Conservation (phyloP, 1,284 basidiomycete species). For the Spongiforma sp. region DNA sequence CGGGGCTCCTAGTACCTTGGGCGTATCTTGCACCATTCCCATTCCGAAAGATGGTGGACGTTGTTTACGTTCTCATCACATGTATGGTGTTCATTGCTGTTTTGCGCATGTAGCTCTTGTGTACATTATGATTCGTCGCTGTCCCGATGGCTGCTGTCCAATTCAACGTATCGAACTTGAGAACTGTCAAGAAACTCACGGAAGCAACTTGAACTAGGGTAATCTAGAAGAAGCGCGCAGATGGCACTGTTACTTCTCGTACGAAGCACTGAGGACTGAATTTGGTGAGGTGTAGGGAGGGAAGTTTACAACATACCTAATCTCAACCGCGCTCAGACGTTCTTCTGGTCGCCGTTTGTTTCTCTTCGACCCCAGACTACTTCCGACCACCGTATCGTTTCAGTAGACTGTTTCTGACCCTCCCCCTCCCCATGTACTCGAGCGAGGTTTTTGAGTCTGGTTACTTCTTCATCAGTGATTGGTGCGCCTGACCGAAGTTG, state of each 20-base stretch:
- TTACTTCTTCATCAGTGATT: conserved; percentile 54
- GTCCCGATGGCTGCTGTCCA: background rate
- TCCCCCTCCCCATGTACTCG: conserved; percentile 33
- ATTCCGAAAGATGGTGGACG: conserved; percentile 7
- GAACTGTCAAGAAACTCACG: too few species aligned
- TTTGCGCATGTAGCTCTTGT: conserved; percentile 9
- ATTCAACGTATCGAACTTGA: too few species aligned
- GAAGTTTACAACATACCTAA: conserved; percentile 5
- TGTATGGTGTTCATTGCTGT: conserved; percentile 5
- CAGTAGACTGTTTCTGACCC: conserved; percentile 4
- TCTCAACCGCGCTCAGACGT: conserved; percentile 12
- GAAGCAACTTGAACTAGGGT: too few species aligned
- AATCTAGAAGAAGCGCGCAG: too few species aligned
- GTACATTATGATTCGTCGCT: conserved; percentile 4
- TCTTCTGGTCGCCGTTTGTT: conserved; percentile 4
- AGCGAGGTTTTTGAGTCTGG: conserved; percentile 52
- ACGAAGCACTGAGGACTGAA: background rate
- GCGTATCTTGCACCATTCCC: background rate
- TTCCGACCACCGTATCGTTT: conserved; percentile 33
- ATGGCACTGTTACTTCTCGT: background rate
- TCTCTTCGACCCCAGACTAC: conserved; percentile 37
- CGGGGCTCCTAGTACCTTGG: background rate
- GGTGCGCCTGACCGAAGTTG: conserved; percentile 49
- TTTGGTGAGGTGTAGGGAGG: background rate
- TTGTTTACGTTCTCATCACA: conserved; percentile 14